Evolutionary conservation across 2,329 filamentous ascomycete genomes (phyloP).

Genomic region (Colletotrichum spaethianum): DNA sequence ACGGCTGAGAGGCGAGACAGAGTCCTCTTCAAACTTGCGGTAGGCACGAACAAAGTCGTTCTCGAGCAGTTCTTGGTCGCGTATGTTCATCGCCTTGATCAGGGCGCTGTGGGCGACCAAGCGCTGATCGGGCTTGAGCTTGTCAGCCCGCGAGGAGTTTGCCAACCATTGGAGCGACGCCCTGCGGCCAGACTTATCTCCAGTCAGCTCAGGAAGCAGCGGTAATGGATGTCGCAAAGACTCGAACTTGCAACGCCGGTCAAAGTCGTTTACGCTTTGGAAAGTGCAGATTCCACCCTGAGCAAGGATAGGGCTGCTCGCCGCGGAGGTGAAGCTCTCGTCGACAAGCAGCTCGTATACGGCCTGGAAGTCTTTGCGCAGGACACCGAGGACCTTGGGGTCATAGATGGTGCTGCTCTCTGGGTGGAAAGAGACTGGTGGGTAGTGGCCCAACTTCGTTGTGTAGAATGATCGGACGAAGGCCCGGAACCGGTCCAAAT

Average conservation of each 20-base stretch:
- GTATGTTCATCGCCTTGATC: conserved; percentile 64
- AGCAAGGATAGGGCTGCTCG: conserved; percentile 66
- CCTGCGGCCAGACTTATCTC: conserved; percentile 49
- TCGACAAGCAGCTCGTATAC: conserved; percentile 82
- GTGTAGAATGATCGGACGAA: conserved; percentile 78
- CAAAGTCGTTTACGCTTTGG: conserved; percentile 78
- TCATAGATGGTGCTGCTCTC: conserved; percentile 64
- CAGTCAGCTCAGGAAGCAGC: conserved; percentile 68
- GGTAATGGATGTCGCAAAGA: conserved; percentile 77
- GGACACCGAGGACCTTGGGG: conserved; percentile 69
- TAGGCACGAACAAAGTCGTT: conserved; percentile 78
- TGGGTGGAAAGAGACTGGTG: conserved; percentile 65
- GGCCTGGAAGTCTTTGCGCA: conserved; percentile 79
- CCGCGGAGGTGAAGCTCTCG: conserved; percentile 62
- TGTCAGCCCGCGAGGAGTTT: conserved; percentile 51
- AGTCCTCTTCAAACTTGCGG: conserved; percentile 76
- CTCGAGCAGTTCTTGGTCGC: conserved; percentile 52
- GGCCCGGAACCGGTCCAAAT: conserved; percentile 80
- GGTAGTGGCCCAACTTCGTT: conserved; percentile 79
- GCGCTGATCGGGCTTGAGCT: conserved; percentile 62
- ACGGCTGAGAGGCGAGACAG: conserved; percentile 63
- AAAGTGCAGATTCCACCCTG: conserved; percentile 79
- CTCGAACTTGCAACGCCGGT: conserved; percentile 70
- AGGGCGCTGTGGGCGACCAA: conserved; percentile 68
- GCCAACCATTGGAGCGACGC: conserved; percentile 56